phyloP scores from a whole-genome alignment of 768 basidiomycete species.

The Crassisporium funariophilum region DNA sequence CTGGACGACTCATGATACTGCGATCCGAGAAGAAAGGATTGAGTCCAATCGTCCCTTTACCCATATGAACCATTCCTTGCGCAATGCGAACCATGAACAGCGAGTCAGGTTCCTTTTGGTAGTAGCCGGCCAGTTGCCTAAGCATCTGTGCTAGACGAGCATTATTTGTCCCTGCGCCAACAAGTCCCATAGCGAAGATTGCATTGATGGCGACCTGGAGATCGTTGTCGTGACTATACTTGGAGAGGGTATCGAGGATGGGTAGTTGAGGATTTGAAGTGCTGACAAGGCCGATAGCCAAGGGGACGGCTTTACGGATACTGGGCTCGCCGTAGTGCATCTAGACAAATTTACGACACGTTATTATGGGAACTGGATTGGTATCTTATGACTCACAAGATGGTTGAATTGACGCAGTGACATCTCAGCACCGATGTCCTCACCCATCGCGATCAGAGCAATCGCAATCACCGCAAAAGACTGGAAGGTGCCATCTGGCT shows the following conservation, averaged over 20 bases:
- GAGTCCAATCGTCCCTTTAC: conserved; percentile 95
- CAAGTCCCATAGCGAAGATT: conserved; percentile 98
- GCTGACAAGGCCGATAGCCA: conserved; percentile 93
- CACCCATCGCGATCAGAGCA: conserved; percentile 95
- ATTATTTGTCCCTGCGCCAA: conserved; percentile 99
- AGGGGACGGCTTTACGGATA: conserved; percentile 90
- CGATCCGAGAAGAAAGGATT: conserved; percentile 97
- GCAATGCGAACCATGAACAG: conserved; percentile 95
- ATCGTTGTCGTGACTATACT: conserved; percentile 99
- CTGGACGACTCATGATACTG: conserved; percentile 84
- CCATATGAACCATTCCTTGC: conserved; percentile 98
- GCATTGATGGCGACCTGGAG: conserved; percentile 95
- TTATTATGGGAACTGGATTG: neutral
- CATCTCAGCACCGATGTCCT: conserved; percentile 98
- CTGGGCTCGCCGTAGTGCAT: conserved; percentile 98
- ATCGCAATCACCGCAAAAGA: conserved; percentile 93
- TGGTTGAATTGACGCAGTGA: conserved; percentile 97
- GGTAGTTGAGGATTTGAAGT: conserved; percentile 94
- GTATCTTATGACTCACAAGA: conserved; percentile 56
- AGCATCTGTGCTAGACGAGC: conserved; percentile 98
- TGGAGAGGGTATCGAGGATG: conserved; percentile 95
- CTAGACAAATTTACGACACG: conserved; percentile 43
- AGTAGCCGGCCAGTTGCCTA: conserved; percentile 95
- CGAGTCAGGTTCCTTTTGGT: conserved; percentile 96
- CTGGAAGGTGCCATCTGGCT: conserved; percentile 84